Evolutionary conservation across 495 filamentous ascomycete genomes (phyloP), one percentile per base, ranked within the genome.

Genomic region (Penicillium macrosclerotiorum): DNA sequence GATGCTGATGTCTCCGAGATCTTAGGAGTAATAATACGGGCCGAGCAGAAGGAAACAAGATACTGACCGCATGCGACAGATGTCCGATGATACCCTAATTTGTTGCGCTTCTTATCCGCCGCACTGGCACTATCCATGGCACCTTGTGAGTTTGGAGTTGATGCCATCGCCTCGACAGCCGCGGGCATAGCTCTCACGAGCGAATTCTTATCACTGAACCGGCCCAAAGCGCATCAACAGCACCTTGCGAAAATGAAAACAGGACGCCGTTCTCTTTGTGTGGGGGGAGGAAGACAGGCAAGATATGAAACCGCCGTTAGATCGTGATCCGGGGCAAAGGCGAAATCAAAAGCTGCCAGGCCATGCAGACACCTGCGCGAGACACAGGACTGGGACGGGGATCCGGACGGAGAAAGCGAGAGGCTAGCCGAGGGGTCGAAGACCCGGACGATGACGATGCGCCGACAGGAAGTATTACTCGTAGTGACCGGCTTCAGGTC

Each of bases 21-120:
- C 30, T 24, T 45, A 29, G 35, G 27, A 33, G 14, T 11, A 18
- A 42, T 13, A 27, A 17, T 22, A 29, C 40, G 18, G 12, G 25
- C 32, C n/a, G n/a, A n/a, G n/a, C n/a, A n/a, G 29, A 26, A 25
- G 18, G 41, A 19, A 33, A 27, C 13, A 16, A 39, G 29, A 31
- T 42, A 83, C 90, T 83, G 78, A 98, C 93, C 87, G 77, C 93
- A 98, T 54, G 93, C 93, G 64, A 97, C 89, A 44, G 93, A 95
- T 26, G 90, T 96, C 46, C 93, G 84, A 75, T 96, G 92, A 66
- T 98, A 98, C 23, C 93, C 93, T 41, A 98, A 76, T 69, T 95
- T 97, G 65, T 97, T 98, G 55, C 93, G 85, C 65, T 88, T 86
- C 71, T 93, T 96, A 58, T 96, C 91, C 31, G 66, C 91, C 33